Evolutionary conservation across 2,329 filamentous ascomycete species (phyloP).

Genomic region (Lachnellula willkommii): DNA sequence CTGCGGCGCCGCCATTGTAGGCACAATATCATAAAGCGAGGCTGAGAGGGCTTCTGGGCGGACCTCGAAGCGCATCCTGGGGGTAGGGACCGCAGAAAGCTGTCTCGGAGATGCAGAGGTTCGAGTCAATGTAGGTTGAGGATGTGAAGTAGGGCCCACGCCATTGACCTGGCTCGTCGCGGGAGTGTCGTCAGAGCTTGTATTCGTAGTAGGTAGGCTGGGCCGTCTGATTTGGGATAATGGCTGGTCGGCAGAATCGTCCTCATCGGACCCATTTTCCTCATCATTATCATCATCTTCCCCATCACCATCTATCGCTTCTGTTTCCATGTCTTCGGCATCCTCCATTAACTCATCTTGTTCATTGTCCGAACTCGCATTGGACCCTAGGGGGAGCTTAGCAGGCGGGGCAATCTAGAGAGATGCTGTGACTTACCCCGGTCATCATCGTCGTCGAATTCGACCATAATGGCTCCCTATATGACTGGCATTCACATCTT

Average conservation of each 20-base stretch:
- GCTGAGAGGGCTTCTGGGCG: constrained; percentile 75
- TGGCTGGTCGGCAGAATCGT: constrained; percentile 43
- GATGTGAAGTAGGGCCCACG: constrained; percentile 28
- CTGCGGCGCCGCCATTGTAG: constrained; percentile 93
- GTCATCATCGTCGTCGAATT: constrained; percentile 31
- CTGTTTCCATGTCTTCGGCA: constrained; percentile 33
- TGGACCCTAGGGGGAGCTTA: constrained; percentile 30
- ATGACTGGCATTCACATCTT: constrained; percentile 13
- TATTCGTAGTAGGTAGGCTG: constrained; percentile 25
- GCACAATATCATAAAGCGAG: constrained; percentile 84
- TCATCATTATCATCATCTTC: constrained; percentile 36
- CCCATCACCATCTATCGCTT: constrained; percentile 31
- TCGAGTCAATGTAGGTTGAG: constrained; percentile 23
- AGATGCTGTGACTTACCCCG: constrained; percentile 19
- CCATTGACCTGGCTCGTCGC: constrained; percentile 24
- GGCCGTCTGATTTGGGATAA: constrained; percentile 23
- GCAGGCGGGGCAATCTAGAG: background rate
- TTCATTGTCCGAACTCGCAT: constrained; percentile 46
- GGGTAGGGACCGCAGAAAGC: constrained; percentile 36
- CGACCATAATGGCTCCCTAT: constrained; percentile 24
- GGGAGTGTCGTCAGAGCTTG: constrained; percentile 26
- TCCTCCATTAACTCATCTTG: constrained; percentile 55
- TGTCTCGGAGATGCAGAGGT: constrained; percentile 30
- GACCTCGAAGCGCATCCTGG: constrained; percentile 53
- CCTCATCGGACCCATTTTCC: constrained; percentile 45